A percentile compares a stretch with the other conserved stretches of the same genome.
Conservation (phyloP, 306 rosid genomes). For the Canavalia ensiformis region DNA sequence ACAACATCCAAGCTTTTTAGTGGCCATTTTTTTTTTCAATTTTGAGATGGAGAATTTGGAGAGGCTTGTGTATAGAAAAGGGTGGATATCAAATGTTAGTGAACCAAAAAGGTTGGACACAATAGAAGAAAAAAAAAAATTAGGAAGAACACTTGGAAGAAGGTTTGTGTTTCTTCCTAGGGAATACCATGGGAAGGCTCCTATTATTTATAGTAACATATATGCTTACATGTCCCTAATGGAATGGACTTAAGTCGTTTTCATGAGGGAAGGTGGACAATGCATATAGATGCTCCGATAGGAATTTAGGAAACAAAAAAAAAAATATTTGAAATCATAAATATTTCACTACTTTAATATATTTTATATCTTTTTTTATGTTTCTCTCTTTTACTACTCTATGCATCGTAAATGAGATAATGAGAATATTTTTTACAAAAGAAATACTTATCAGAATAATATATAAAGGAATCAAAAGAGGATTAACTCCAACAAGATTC, state of each 20-base stretch:
- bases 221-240: neutral
- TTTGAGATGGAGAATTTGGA: slow-evolving; percentile 8
- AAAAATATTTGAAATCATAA: neutral
- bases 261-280: neutral
- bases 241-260: slow-evolving; percentile 19
- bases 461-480: neutral
- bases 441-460: neutral
- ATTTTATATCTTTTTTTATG: too few relatives aligned
- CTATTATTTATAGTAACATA: slow-evolving; percentile 26
- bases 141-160: slow-evolving; percentile 6
- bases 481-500: neutral
- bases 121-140: neutral
- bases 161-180: slow-evolving; percentile 28
- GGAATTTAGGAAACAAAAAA: neutral
- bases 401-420: too few relatives aligned
- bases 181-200: neutral
- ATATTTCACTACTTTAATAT: too few relatives aligned
- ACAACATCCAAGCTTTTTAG: slow-evolving; percentile 57
- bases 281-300: neutral
- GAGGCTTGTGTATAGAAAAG: slow-evolving; percentile 6
- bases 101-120: neutral
- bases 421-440: too few relatives aligned
- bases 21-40: slow-evolving; percentile 41
- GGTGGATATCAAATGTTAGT: slow-evolving; percentile 2
- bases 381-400: too few relatives aligned